Evolutionary conservation across 2,329 filamentous ascomycete species (phyloP).

Genomic region (Lachnellula willkommii): DNA sequence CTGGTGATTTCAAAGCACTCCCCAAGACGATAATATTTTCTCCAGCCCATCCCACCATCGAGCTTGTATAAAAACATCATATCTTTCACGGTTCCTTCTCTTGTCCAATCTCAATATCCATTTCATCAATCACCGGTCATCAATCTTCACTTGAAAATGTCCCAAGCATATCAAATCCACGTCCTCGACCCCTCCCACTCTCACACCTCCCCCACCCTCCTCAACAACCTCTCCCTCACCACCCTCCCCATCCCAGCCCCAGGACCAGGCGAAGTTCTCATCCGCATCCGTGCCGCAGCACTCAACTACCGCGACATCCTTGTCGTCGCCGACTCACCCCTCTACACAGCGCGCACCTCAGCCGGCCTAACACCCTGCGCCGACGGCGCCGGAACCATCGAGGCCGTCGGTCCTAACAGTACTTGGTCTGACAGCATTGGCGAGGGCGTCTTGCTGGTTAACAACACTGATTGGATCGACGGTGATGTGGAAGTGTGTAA

Average conservation of each 20-base stretch:
- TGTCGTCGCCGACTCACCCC: slow-evolving; percentile 11
- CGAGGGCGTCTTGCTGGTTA: slow-evolving; percentile 61
- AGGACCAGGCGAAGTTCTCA: slow-evolving; percentile 8
- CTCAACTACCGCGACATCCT: slow-evolving; percentile 20
- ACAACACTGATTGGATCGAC: slow-evolving; percentile 43
- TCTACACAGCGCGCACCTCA: slow-evolving; percentile 6
- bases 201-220: slow-evolving; percentile 6
- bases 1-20: too few relatives aligned
- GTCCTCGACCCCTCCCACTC: slow-evolving; percentile 1
- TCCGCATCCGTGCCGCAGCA: slow-evolving; percentile 15
- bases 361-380: slow-evolving; percentile 50
- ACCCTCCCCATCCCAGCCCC: slow-evolving; percentile 4
- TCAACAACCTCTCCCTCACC: slow-evolving; percentile 4
- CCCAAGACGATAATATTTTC: too few relatives aligned
- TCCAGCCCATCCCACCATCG: too few relatives aligned
- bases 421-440: slow-evolving; percentile 49
- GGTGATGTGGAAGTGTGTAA: slow-evolving; percentile 8
- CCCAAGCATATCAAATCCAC: slow-evolving; percentile 12
- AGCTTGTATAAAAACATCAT: too few relatives aligned
- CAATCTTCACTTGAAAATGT: background rate
- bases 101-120: too few relatives aligned
- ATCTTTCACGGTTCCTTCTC: too few relatives aligned
- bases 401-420: slow-evolving; percentile 37
- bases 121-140: too few relatives aligned
- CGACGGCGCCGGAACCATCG: slow-evolving; percentile 62